A percentile compares a stretch with the other conserved stretches of the same genome.
phyloP scores from a whole-genome alignment of 2,329 filamentous ascomycete species.

The Teratosphaeria epicoccoides region DNA sequence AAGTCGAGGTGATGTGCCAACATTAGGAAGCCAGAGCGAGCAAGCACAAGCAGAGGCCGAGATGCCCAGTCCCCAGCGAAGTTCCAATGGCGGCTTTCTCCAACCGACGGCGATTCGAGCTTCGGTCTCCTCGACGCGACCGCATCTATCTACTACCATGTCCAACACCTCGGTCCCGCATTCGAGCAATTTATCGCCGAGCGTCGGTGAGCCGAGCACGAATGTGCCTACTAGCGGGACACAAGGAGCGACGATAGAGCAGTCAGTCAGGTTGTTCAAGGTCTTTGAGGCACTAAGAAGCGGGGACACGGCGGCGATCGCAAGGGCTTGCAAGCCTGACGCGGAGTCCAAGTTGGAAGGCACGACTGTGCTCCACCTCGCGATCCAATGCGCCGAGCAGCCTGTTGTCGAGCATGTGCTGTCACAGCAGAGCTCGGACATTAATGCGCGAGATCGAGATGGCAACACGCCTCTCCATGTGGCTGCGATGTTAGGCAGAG shows the following conservation, averaged over 20 bases:
- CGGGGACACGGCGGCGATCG: slow-evolving; percentile 83
- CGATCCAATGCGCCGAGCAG: slow-evolving; percentile 88
- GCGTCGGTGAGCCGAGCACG: slow-evolving; percentile 5
- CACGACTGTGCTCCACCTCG: slow-evolving; percentile 79
- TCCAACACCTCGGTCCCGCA: slow-evolving; percentile 13
- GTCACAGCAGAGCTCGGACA: slow-evolving; percentile 51
- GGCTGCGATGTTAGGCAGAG: slow-evolving; percentile 71
- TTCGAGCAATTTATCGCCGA: slow-evolving; percentile 10
- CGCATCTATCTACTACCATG: slow-evolving; percentile 29
- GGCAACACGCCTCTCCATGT: slow-evolving; percentile 90
- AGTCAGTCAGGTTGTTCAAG: slow-evolving; percentile 88
- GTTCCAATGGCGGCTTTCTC: slow-evolving; percentile 19
- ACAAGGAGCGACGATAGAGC: slow-evolving; percentile 55
- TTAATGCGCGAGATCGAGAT: slow-evolving; percentile 85
- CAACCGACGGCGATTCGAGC: slow-evolving; percentile 6
- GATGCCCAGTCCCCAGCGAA: slow-evolving; percentile 12
- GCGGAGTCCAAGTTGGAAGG: slow-evolving; percentile 50
- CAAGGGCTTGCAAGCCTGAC: slow-evolving; percentile 60
- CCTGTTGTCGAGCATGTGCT: slow-evolving; percentile 92
- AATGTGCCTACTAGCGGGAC: slow-evolving; percentile 15
- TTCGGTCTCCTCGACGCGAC: slow-evolving; percentile 19
- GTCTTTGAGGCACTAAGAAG: slow-evolving; percentile 85
- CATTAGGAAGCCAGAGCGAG: slow-evolving; percentile 11
- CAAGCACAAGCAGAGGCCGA: slow-evolving; percentile 10
- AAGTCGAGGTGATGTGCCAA: slow-evolving; percentile 34